These are phyloP conservation scores for Stephanodiscus triporus DNA, from an alignment of 108 stramenopile species.

Conservation along the genomic window DNA sequence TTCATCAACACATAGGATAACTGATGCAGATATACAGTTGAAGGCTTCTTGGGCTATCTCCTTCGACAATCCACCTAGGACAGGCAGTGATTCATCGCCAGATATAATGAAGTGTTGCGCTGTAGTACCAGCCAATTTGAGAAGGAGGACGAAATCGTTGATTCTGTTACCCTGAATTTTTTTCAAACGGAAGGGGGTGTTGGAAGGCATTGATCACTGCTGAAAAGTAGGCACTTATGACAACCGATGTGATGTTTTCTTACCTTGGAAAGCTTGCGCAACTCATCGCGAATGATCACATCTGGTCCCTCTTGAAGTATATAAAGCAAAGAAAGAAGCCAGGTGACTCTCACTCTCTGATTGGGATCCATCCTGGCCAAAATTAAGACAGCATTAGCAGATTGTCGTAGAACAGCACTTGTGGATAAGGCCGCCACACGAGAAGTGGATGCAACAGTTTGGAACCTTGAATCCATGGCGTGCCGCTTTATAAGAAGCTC, in stretches of 20 bases:
- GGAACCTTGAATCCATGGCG: slow-evolving; percentile 80
- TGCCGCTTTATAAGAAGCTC: slow-evolving; percentile 81
- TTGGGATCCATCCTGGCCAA: slow-evolving; percentile 77
- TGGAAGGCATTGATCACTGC: not conserved
- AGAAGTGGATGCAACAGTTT: slow-evolving; percentile 57
- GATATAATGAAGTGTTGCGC: slow-evolving; percentile 75
- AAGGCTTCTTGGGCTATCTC: slow-evolving; percentile 82
- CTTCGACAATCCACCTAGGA: slow-evolving; percentile 36
- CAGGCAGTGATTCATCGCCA: slow-evolving; percentile 17
- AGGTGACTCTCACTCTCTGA: slow-evolving; percentile 72
- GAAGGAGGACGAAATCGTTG: slow-evolving; percentile 64
- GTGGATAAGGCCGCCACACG: slow-evolving; percentile 77
- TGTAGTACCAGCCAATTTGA: slow-evolving; percentile 69
- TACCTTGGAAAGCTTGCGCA: slow-evolving; percentile 67
- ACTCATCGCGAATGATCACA: slow-evolving; percentile 56
- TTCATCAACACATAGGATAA: slow-evolving; percentile 78
- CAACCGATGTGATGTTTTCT: slow-evolving; percentile 1
- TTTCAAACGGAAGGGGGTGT: not conserved
- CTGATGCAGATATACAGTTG: slow-evolving; percentile 84
- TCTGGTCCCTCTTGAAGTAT: slow-evolving; percentile 88
- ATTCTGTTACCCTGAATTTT: slow-evolving; percentile 49
- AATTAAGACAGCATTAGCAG: slow-evolving; percentile 59
- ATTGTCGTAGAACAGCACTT: slow-evolving; percentile 55
- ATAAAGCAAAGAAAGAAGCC: slow-evolving; percentile 79
- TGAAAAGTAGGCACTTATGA: not conserved